Evolutionary conservation across 2,329 filamentous ascomycete genomes (phyloP).

Genomic region (Cryphonectria parasitica): DNA sequence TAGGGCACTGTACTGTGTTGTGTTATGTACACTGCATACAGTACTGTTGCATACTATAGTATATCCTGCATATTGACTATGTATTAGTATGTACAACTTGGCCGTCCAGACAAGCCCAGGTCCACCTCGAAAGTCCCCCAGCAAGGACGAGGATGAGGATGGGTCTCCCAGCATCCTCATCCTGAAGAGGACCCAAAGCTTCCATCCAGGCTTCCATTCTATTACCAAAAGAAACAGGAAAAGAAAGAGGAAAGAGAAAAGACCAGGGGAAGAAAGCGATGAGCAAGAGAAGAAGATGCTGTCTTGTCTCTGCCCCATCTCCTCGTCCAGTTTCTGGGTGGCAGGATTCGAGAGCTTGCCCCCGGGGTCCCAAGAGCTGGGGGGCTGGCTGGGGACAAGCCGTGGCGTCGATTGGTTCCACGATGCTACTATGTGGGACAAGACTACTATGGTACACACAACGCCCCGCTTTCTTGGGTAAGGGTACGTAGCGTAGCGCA

Average conservation of each 20-base stretch:
- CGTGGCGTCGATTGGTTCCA: constrained; percentile 24
- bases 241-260: no score
- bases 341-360: constrained; percentile 19
- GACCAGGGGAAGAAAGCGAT: not conserved
- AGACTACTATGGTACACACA: not conserved
- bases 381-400: constrained; percentile 17
- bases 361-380: constrained; percentile 7
- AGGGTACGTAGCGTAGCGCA: constrained; percentile 22
- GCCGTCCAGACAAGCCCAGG: not conserved
- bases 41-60: not conserved
- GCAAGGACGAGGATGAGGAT: not conserved
- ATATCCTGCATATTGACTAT: not conserved
- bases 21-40: not conserved
- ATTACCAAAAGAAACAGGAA: not conserved
- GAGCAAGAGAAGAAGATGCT: constrained; percentile 5
- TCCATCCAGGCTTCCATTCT: constrained; percentile 23
- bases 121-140: constrained; percentile 1
- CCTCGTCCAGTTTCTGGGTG: constrained; percentile 16
- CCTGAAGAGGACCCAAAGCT: not conserved
- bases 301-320: constrained; percentile 12
- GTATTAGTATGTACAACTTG: not conserved
- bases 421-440: constrained; percentile 3
- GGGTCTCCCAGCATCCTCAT: not conserved
- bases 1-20: not conserved
- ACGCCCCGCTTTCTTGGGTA: constrained; percentile 19